A percentile compares a stretch with the other conserved stretches of the same genome.
Evolutionary conservation across 2,329 filamentous ascomycete genomes (phyloP).

Genomic region (Chaetomiaceae sp.): DNA sequence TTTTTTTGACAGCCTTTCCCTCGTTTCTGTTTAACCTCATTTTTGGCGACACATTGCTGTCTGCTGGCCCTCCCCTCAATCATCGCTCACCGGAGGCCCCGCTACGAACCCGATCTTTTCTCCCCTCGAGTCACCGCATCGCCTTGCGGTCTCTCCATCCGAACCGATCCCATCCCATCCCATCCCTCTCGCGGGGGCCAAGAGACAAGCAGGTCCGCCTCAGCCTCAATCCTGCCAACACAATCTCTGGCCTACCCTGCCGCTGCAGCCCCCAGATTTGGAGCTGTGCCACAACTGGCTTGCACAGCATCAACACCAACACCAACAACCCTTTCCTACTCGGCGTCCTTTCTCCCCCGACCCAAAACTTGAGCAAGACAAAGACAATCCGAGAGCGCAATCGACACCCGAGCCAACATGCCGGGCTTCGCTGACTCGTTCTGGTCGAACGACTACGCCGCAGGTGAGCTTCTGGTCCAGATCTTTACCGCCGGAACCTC

Average conservation of each 20-base stretch:
- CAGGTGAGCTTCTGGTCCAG: constrained; percentile 64
- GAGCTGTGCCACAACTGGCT: constrained; percentile 11
- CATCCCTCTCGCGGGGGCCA: background rate
- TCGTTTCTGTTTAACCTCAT: background rate
- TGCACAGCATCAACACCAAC: background rate
- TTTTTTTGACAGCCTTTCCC: background rate
- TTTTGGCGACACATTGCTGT: no score
- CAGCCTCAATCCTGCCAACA: constrained; percentile 20
- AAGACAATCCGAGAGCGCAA: background rate
- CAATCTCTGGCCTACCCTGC: constrained; percentile 16
- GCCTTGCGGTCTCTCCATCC: no score
- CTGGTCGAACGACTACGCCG: constrained; percentile 97
- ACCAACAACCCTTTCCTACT: background rate
- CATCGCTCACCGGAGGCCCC: no score
- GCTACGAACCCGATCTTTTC: no score
- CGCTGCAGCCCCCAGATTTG: constrained; percentile 11
- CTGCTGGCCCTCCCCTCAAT: no score
- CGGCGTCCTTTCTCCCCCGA: background rate
- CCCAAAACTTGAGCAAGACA: background rate
- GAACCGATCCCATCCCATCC: no score
- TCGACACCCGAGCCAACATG: constrained; percentile 49
- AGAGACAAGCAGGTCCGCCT: constrained; percentile 7
- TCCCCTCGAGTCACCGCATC: no score
- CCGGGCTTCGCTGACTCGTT: constrained; percentile 92
- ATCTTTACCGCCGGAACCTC: no score